These are phyloP conservation scores for Lachancea sp. DNA, from an alignment of 805 yeast species.

Conservation along the genomic window DNA sequence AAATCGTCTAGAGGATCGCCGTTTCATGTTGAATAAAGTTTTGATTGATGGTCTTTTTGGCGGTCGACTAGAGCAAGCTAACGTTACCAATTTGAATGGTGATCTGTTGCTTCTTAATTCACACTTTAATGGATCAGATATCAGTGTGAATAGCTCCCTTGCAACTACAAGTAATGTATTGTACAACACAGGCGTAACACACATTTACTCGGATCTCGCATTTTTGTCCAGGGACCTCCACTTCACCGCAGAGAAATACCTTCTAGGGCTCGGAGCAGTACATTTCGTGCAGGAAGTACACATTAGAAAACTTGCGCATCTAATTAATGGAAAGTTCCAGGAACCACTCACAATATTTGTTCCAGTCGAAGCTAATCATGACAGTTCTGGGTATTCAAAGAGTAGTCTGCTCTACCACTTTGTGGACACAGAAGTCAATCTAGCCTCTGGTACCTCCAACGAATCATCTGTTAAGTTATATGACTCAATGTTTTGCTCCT, in stretches of 20 bases:
- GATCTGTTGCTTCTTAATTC: constrained; percentile 20
- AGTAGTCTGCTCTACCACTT: constrained; percentile 58
- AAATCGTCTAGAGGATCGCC: background rate
- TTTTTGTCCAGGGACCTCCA: constrained; percentile 24
- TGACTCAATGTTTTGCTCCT: constrained; percentile 47
- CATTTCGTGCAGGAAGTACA: constrained; percentile 64
- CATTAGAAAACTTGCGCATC: constrained; percentile 47
- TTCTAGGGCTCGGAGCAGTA: constrained; percentile 53
- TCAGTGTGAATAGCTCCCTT: constrained; percentile 33
- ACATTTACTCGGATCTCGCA: constrained; percentile 37
- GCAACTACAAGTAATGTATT: constrained; percentile 35
- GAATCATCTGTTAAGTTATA: constrained; percentile 32
- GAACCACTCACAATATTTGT: constrained; percentile 56
- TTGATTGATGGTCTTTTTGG: constrained; percentile 41
- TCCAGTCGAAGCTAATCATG: constrained; percentile 35
- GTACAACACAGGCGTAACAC: constrained; percentile 44
- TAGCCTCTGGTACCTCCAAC: constrained; percentile 16
- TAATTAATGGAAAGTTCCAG: constrained; percentile 50
- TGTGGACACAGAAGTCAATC: constrained; percentile 19
- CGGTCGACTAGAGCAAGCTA: constrained; percentile 32
- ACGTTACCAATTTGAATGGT: constrained; percentile 26
- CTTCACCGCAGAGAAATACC: constrained; percentile 51
- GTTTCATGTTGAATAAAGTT: constrained; percentile 28
- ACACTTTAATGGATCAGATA: constrained; percentile 29
- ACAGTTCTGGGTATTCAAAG: constrained; percentile 30